Conservation (phyloP, 2,329 filamentous ascomycete species). For the Colletotrichum limetticola region DNA sequence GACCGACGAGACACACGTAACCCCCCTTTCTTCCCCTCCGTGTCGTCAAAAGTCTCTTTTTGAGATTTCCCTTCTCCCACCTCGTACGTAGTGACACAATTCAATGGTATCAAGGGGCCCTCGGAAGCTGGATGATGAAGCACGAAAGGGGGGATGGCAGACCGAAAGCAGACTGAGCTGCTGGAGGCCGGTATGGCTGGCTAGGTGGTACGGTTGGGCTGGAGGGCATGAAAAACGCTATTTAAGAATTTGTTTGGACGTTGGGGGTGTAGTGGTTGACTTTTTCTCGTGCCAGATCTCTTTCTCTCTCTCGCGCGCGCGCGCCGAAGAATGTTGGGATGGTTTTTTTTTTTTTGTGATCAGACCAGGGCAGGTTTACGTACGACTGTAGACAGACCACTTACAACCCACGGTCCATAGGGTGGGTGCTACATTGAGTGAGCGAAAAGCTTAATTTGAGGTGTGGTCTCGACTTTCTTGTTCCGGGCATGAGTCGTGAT, state of each 20-base stretch:
- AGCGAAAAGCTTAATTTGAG: neutral
- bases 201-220: neutral
- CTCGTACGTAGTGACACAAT: neutral
- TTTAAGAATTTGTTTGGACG: slow-evolving; percentile 20
- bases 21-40: neutral
- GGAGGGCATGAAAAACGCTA: slow-evolving; percentile 20
- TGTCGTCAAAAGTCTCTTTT: no score
- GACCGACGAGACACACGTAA: neutral
- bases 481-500: neutral
- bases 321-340: slow-evolving; percentile 1
- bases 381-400: neutral
- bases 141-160: neutral
- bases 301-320: neutral
- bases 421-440: no score
- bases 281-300: neutral
- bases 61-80: neutral
- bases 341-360: neutral
- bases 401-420: neutral
- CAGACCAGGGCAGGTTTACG: slow-evolving; percentile 18
- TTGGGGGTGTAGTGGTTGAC: slow-evolving; percentile 18
- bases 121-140: neutral
- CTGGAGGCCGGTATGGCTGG: neutral
- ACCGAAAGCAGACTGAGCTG: neutral
- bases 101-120: neutral
- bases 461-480: neutral